phyloP scores from a whole-genome alignment of 1,284 basidiomycete genomes.

The Polyporus tsugae region DNA sequence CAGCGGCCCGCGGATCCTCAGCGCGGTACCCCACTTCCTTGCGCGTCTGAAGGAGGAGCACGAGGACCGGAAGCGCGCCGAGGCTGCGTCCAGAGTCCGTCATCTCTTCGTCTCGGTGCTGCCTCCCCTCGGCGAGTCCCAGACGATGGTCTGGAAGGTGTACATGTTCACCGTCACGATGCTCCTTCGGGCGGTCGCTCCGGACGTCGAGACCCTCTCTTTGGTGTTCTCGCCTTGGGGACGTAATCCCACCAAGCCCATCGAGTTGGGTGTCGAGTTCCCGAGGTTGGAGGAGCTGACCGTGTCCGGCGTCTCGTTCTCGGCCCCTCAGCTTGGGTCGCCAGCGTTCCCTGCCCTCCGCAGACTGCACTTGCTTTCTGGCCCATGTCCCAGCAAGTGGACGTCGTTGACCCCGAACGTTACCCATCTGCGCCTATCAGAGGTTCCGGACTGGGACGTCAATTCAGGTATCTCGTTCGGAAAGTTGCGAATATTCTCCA shows the following conservation, averaged over 20 bases:
- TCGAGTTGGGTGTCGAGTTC: constrained; percentile 21
- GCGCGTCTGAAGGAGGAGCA: constrained; percentile 18
- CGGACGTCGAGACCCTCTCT: constrained; percentile 27
- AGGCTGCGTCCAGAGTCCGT: constrained; percentile 25
- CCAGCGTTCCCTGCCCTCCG: constrained; percentile 12
- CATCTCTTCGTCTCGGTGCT: constrained; percentile 31
- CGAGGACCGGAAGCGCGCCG: constrained; percentile 21
- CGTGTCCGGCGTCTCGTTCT: constrained; percentile 26
- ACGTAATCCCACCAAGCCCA: constrained; percentile 7
- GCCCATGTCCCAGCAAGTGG: constrained; percentile 20
- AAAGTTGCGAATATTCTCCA: constrained; percentile 17
- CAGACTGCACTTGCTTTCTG: constrained; percentile 1
- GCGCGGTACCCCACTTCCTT: constrained; percentile 21
- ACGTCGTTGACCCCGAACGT: constrained; percentile 28
- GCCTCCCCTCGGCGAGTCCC: constrained; percentile 18
- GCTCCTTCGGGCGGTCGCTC: constrained; percentile 26
- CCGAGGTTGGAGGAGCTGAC: constrained; percentile 28
- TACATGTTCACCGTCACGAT: constrained; percentile 25
- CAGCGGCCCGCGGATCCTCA: constrained; percentile 21
- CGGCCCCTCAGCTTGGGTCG: constrained; percentile 25
- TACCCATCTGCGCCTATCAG: constrained; percentile 29
- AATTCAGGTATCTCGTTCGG: constrained; percentile 19
- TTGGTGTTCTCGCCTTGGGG: constrained; percentile 26
- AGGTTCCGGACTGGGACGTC: constrained; percentile 14
- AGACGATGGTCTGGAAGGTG: constrained; percentile 26